These are phyloP conservation scores for Clathrus columnatus DNA, from an alignment of 768 basidiomycete genomes.

Conservation along the genomic window DNA sequence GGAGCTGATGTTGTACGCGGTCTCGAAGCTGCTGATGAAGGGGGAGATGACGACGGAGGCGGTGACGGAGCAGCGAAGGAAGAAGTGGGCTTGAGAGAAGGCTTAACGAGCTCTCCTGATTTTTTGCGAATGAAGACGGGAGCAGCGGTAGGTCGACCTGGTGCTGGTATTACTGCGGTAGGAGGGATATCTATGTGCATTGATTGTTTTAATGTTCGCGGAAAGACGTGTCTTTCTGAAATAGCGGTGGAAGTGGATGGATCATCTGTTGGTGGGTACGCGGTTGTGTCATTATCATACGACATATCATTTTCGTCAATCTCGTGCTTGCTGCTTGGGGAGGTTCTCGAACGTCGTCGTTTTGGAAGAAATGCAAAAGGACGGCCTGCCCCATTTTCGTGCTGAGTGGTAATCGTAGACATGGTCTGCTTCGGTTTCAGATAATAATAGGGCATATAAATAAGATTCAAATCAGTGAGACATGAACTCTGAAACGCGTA, in stretches of 20 bases:
- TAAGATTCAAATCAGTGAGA: not conserved
- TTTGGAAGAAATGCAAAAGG: constrained; percentile 5
- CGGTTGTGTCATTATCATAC: not conserved
- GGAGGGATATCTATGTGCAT: not conserved
- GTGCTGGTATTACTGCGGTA: not conserved
- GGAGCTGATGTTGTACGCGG: constrained; percentile 56
- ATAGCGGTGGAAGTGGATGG: not conserved
- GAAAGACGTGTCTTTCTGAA: not conserved
- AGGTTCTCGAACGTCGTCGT: not conserved
- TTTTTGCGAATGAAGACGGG: constrained; percentile 66
- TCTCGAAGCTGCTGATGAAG: constrained; percentile 29
- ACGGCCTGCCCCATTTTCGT: not conserved
- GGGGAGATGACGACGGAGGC: constrained; percentile 40
- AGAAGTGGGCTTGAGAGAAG: constrained; percentile 71
- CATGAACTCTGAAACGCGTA: too few relatives aligned
- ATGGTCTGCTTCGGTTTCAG: not conserved
- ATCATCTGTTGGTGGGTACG: not conserved
- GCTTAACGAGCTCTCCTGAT: constrained; percentile 87
- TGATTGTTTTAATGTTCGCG: not conserved
- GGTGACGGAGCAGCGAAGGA: constrained; percentile 15
- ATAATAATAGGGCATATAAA: not conserved
- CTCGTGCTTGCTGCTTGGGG: not conserved
- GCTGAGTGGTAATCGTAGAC: not conserved
- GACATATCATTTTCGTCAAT: too few relatives aligned
- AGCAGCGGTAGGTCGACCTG: not conserved